Conservation (phyloP, 805 yeast species). For the Kregervanrija fluxuum region DNA sequence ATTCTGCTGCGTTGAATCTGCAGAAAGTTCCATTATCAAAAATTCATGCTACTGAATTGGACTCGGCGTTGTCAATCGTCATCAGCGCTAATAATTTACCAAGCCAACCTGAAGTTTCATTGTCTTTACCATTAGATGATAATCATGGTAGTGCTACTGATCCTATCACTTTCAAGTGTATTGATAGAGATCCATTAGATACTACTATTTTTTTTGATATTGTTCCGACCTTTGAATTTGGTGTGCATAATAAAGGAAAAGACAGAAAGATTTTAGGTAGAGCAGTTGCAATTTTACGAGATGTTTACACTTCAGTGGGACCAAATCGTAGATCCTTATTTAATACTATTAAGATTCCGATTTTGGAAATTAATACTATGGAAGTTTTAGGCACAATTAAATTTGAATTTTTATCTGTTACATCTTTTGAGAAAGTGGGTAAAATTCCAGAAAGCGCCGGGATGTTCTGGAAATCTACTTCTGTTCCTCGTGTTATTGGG, state of each 20-base stretch:
- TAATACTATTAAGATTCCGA: slow-evolving; percentile 62
- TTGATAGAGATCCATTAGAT: slow-evolving; percentile 38
- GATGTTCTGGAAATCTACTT: slow-evolving; percentile 87
- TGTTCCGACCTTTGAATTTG: slow-evolving; percentile 72
- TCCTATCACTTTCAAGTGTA: slow-evolving; percentile 67
- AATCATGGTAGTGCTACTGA: slow-evolving; percentile 60
- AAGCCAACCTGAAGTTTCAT: slow-evolving; percentile 48
- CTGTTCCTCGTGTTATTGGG: slow-evolving; percentile 87
- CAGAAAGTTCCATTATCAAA: slow-evolving; percentile 70
- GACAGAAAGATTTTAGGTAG: slow-evolving; percentile 59
- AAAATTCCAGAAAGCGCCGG: slow-evolving; percentile 62
- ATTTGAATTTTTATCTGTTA: slow-evolving; percentile 67
- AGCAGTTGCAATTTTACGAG: slow-evolving; percentile 67
- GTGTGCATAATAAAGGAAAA: slow-evolving; percentile 11
- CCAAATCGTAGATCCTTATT: slow-evolving; percentile 58
- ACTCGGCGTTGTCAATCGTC: slow-evolving; percentile 76
- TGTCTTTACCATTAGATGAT: slow-evolving; percentile 82
- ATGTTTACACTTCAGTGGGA: slow-evolving; percentile 62
- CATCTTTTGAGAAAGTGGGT: slow-evolving; percentile 64
- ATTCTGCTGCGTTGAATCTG: slow-evolving; percentile 53
- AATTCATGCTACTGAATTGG: slow-evolving; percentile 75
- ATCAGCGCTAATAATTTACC: slow-evolving; percentile 36
- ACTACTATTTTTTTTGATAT: slow-evolving; percentile 71
- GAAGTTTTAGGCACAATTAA: slow-evolving; percentile 71
- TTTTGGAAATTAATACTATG: slow-evolving; percentile 62